A percentile compares a stretch with the other conserved stretches of the same genome.
Evolutionary conservation across 1,284 basidiomycete genomes (phyloP).

Genomic region (Phellinidium pouzarii): DNA sequence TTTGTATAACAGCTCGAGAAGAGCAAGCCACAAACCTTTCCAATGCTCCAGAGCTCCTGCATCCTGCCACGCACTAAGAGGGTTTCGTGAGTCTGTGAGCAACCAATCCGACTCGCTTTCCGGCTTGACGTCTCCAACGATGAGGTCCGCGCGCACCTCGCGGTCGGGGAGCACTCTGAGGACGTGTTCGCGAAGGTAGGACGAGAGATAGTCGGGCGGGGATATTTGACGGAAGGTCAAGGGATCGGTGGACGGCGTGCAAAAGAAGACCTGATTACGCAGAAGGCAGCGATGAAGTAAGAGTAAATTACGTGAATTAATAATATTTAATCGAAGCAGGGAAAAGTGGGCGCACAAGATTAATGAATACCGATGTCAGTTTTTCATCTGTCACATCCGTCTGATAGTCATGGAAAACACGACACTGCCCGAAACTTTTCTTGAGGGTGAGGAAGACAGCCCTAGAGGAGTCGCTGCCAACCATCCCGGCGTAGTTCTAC

Average conservation of each 20-base stretch:
- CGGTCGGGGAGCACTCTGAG: slow-evolving; percentile 35
- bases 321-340: neutral
- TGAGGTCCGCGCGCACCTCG: slow-evolving; percentile 46
- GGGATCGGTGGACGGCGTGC: slow-evolving; percentile 50
- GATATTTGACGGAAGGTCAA: slow-evolving; percentile 58
- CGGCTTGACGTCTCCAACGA: slow-evolving; percentile 34
- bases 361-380: slow-evolving; percentile 54
- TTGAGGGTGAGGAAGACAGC: slow-evolving; percentile 65
- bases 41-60: slow-evolving; percentile 64
- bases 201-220: slow-evolving; percentile 56
- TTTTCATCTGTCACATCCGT: slow-evolving; percentile 37
- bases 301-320: slow-evolving; percentile 1
- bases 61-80: slow-evolving; percentile 54
- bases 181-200: slow-evolving; percentile 53
- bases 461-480: slow-evolving; percentile 55
- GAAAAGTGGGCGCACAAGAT: slow-evolving; percentile 50
- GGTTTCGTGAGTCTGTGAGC: slow-evolving; percentile 55
- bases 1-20: neutral
- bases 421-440: slow-evolving; percentile 65
- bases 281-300: neutral
- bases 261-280: slow-evolving; percentile 69
- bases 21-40: slow-evolving; percentile 47
- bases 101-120: slow-evolving; percentile 39
- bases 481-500: slow-evolving; percentile 68
- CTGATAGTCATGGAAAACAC: slow-evolving; percentile 71